Conservation (phyloP, 2,329 filamentous ascomycete species). For the Talaromyces sp. region DNA sequence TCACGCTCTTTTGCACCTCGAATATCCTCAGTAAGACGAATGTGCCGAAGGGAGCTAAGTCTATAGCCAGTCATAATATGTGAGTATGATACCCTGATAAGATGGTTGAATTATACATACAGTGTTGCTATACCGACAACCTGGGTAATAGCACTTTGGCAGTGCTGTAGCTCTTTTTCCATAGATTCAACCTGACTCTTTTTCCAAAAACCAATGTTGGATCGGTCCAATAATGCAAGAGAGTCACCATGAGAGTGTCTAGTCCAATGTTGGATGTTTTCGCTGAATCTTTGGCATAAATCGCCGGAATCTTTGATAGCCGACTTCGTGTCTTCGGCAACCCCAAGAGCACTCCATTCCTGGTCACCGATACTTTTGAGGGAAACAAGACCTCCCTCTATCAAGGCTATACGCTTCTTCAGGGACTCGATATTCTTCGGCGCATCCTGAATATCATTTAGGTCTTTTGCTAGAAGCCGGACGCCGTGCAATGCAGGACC, state of each 20-base stretch:
- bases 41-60: slow-evolving; percentile 1
- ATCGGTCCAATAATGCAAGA: slow-evolving; percentile 9
- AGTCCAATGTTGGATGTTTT: slow-evolving; percentile 10
- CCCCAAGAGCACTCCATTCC: slow-evolving; percentile 1
- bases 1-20: slow-evolving; percentile 1
- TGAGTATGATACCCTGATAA: neutral
- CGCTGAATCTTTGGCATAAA: slow-evolving; percentile 7
- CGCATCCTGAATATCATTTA: slow-evolving; percentile 14
- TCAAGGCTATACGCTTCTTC: slow-evolving; percentile 1
- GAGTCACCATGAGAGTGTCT: slow-evolving; percentile 7
- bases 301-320: slow-evolving; percentile 5
- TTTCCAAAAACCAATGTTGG: slow-evolving; percentile 12
- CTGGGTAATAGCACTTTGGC: slow-evolving; percentile 10
- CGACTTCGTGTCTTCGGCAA: slow-evolving; percentile 2
- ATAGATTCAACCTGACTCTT: slow-evolving; percentile 8
- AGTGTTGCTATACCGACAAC: slow-evolving; percentile 14
- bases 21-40: slow-evolving; percentile 1
- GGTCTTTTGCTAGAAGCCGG: slow-evolving; percentile 8
- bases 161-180: slow-evolving; percentile 11
- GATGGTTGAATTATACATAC: slow-evolving; percentile 1
- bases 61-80: neutral
- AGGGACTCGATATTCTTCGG: slow-evolving; percentile 3
- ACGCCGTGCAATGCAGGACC: slow-evolving; percentile 9
- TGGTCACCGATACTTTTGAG: slow-evolving; percentile 4
- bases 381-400: slow-evolving; percentile 5